phyloP scores from a whole-genome alignment of 2,329 filamentous ascomycete species.

The Sclerotinia nivalis region DNA sequence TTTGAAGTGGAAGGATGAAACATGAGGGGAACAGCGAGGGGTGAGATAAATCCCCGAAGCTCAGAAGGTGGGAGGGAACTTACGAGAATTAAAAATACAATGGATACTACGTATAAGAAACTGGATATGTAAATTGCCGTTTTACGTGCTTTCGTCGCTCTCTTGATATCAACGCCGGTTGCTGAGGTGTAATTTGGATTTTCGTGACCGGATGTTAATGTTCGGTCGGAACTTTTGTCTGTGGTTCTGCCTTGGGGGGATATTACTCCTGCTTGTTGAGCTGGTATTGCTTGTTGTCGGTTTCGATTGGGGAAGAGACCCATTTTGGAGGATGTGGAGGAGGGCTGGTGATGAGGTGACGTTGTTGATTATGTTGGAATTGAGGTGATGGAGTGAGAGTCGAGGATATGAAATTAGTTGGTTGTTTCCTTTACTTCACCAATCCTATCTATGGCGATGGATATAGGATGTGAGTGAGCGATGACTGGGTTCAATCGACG shows the following conservation, averaged over 20 bases:
- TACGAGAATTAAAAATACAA: slow-evolving; percentile 79
- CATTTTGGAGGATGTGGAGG: slow-evolving; percentile 39
- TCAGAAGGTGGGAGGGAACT: slow-evolving; percentile 27
- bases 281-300: slow-evolving; percentile 25
- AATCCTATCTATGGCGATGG: not conserved
- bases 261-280: slow-evolving; percentile 24
- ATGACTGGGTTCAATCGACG: not conserved
- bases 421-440: not conserved
- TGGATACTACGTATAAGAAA: slow-evolving; percentile 70
- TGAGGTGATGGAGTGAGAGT: not conserved
- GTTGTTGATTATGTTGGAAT: not conserved
- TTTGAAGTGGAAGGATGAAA: not conserved
- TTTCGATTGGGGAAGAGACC: slow-evolving; percentile 32
- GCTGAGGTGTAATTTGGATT: slow-evolving; percentile 23
- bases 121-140: slow-evolving; percentile 61
- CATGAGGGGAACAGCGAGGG: not conserved
- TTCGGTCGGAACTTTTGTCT: slow-evolving; percentile 30
- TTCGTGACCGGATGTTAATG: slow-evolving; percentile 33
- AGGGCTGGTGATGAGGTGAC: slow-evolving; percentile 28
- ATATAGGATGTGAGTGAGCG: not conserved
- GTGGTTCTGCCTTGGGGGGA: slow-evolving; percentile 18
- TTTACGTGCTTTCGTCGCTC: slow-evolving; percentile 54
- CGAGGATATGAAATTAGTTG: not conserved
- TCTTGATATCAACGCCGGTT: slow-evolving; percentile 44
- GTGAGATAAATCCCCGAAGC: not conserved